Evolutionary conservation across 805 yeast genomes (phyloP), one percentile per base, ranked within the genome.

Genomic region (Yarrowia sp.): DNA sequence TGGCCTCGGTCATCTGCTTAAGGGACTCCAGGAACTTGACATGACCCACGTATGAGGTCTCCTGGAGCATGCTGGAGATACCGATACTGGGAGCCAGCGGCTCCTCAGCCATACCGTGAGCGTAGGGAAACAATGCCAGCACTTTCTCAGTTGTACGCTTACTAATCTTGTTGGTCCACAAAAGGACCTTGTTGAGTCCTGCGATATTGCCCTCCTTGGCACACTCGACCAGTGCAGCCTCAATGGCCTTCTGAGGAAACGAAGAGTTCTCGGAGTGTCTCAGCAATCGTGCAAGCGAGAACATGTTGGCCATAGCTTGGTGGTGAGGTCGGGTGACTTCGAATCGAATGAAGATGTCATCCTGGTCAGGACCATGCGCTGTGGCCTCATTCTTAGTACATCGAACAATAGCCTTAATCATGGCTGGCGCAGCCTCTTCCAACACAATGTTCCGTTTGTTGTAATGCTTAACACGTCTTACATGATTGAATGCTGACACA

Each of bases 221-320:
- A 41, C 63, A 58, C 32, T 22, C 30, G 3, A 21, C n/a, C 51
- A 58, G 9, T 7, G 41, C 22, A 1, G 40, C 11, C 24, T 58
- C 51, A 5, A 32, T 12, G 9, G 49, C 51, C 14, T 22, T 21
- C 22, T 30, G 51, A 19, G 63, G 22, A n/a, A 41, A 32, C 1
- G 14, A 5, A 8, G 44, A 17, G 24, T 38, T 24, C 12, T 12
- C 14, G 9, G 35, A 8, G 2, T 12, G 12, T 32, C 51, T 24
- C 30, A 58, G 30, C 8, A 30, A 9, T 24, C 63, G 49, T 3
- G 41, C 41, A 14, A 58, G n/a, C 3, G 40, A 17, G 16, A 58
- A 32, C 63, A 58, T 58, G 51, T 58, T 41, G 9, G 51, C 63
- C 63, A 58, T 58, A 9, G 63, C 63, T 30, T 28, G 38, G 21